Percentiles rank a stretch among this genome's conserved stretches.
These are phyloP conservation scores for Aspergillus vadensis DNA, from an alignment of 2,329 filamentous ascomycete species.

Conservation along the genomic window DNA sequence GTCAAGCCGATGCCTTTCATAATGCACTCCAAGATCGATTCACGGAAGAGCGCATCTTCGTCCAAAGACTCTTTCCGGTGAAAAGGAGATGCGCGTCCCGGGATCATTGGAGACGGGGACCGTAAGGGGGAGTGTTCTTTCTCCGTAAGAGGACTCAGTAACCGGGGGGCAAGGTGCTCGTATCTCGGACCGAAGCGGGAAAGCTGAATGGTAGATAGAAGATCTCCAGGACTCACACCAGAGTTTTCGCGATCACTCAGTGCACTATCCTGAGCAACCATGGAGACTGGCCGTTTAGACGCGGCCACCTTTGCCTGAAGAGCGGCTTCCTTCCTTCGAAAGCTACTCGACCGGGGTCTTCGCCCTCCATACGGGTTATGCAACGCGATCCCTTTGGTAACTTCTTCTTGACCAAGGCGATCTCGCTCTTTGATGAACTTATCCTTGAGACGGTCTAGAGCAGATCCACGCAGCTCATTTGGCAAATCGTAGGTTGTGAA, in stretches of 20 bases:
- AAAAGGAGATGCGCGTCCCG: conserved; percentile 39
- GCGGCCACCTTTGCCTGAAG: conserved; percentile 64
- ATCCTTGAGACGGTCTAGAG: conserved; percentile 81
- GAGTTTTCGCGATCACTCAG: conserved; percentile 36
- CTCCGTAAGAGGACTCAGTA: conserved; percentile 47
- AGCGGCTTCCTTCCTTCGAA: conserved; percentile 76
- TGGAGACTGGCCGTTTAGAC: conserved; percentile 38
- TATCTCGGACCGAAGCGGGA: conserved; percentile 61
- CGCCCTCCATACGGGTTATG: conserved; percentile 74
- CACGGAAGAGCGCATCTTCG: conserved; percentile 84
- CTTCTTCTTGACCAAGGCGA: conserved; percentile 76
- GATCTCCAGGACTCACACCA: conserved; percentile 71
- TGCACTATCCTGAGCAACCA: conserved; percentile 21
- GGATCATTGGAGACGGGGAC: conserved; percentile 32
- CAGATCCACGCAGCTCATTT: conserved; percentile 82
- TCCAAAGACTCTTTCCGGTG: conserved; percentile 80
- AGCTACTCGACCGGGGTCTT: conserved; percentile 71
- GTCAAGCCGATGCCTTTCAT: conserved; percentile 89
- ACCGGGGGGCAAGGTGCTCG: conserved; percentile 39
- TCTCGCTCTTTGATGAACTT: conserved; percentile 88
- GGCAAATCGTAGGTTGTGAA: conserved; percentile 91
- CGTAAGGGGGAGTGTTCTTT: conserved; percentile 43
- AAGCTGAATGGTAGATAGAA: conserved; percentile 75
- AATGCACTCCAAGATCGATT: conserved; percentile 91
- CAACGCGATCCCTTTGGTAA: conserved; percentile 88